phyloP scores from a whole-genome alignment of 2,329 filamentous ascomycete genomes.

The Verticillium dahliae region DNA sequence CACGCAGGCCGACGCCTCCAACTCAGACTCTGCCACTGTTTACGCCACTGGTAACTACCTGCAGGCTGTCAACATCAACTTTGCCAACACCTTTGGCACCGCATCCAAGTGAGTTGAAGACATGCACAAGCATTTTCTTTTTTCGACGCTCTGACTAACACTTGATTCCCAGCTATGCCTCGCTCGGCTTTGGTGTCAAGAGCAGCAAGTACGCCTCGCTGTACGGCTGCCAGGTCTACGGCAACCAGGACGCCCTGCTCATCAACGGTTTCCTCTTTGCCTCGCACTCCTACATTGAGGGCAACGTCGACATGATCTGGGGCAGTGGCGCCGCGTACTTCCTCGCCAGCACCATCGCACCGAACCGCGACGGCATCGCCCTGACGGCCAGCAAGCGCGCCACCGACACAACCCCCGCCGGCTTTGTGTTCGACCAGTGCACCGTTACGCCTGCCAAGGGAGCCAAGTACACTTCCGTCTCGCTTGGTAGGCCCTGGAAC shows the following conservation, averaged over 20 bases:
- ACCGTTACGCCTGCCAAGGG: slow-evolving; percentile 18
- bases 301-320: slow-evolving; percentile 34
- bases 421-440: slow-evolving; percentile 26
- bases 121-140: background rate
- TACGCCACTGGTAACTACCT: slow-evolving; percentile 32
- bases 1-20: slow-evolving; percentile 25
- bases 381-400: slow-evolving; percentile 29
- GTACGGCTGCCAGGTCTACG: slow-evolving; percentile 20
- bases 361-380: slow-evolving; percentile 21
- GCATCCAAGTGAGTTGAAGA: slow-evolving; percentile 15
- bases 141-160: background rate
- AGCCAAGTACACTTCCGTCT: slow-evolving; percentile 11
- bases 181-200: slow-evolving; percentile 31
- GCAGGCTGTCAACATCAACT: slow-evolving; percentile 29
- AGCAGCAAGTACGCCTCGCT: slow-evolving; percentile 29
- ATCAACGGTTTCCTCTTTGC: slow-evolving; percentile 29
- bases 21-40: slow-evolving; percentile 30
- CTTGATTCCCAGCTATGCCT: slow-evolving; percentile 18
- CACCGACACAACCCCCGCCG: slow-evolving; percentile 25
- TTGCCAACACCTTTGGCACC: slow-evolving; percentile 28
- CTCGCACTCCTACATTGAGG: slow-evolving; percentile 30
- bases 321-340: slow-evolving; percentile 37
- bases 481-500: slow-evolving; percentile 16
- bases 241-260: slow-evolving; percentile 29
- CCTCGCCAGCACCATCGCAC: slow-evolving; percentile 23